These are phyloP conservation scores for Cadophora malorum DNA, from an alignment of 2,329 filamentous ascomycete genomes.

Conservation along the genomic window DNA sequence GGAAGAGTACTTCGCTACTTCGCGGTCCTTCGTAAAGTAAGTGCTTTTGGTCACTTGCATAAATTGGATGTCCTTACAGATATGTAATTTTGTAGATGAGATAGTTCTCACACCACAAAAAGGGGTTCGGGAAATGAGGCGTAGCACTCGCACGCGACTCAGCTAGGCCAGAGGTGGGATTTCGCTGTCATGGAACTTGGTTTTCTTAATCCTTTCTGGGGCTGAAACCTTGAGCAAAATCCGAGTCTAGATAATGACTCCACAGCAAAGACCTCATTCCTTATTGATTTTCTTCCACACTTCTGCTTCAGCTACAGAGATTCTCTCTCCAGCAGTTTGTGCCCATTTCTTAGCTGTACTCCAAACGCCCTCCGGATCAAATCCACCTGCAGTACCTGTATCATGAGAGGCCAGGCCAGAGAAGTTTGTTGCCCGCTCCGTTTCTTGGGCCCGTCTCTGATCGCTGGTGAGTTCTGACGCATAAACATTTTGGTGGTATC, in stretches of 20 bases:
- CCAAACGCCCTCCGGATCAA: conserved; percentile 57
- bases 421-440: conserved; percentile 33
- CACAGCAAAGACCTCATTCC: conserved; percentile 31
- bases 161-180: neutral
- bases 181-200: neutral
- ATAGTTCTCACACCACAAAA: neutral
- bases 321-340: conserved; percentile 60
- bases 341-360: conserved; percentile 64
- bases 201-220: neutral
- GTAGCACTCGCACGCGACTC: neutral
- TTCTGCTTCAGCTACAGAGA: conserved; percentile 64
- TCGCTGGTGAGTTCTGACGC: conserved; percentile 58
- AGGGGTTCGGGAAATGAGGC: neutral
- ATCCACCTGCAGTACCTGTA: conserved; percentile 22
- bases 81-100: neutral
- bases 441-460: conserved; percentile 47
- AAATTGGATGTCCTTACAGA: neutral
- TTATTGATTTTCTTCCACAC: conserved; percentile 70
- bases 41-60: neutral
- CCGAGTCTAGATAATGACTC: conserved; percentile 19
- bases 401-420: conserved; percentile 13
- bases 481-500: conserved; percentile 62
- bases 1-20: neutral
- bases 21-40: neutral
- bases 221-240: neutral